A percentile compares a stretch with the other conserved stretches of the same genome.
These are phyloP conservation scores for Apostasia ramifera DNA, from an alignment of 106 monocot genomes.

Conservation along the genomic window DNA sequence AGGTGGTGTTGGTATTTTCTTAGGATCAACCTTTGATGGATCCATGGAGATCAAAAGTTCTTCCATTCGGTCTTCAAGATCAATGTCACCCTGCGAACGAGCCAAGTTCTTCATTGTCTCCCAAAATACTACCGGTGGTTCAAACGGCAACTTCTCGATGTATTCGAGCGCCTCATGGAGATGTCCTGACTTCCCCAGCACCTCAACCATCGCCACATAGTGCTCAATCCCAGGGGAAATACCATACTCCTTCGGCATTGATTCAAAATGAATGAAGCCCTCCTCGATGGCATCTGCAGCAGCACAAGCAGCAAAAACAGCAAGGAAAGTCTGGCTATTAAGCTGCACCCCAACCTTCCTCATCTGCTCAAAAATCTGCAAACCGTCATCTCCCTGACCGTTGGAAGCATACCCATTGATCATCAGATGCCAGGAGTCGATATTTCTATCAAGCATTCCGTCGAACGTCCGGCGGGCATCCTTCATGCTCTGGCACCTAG, in stretches of 20 bases:
- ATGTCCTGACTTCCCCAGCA: slow-evolving; percentile 78
- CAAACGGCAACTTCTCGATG: slow-evolving; percentile 64
- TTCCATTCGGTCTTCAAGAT: slow-evolving; percentile 65
- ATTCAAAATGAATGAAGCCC: slow-evolving; percentile 77
- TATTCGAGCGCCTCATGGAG: slow-evolving; percentile 70
- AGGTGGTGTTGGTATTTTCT: slow-evolving; percentile 46
- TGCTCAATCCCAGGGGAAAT: slow-evolving; percentile 63
- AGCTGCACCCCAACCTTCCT: slow-evolving; percentile 51
- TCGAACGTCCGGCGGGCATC: slow-evolving; percentile 76
- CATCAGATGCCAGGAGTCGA: slow-evolving; percentile 79
- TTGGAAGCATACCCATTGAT: slow-evolving; percentile 58
- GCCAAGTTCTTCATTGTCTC: slow-evolving; percentile 72
- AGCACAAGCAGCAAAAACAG: slow-evolving; percentile 63
- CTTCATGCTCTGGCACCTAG: slow-evolving; percentile 41
- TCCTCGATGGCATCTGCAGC: slow-evolving; percentile 78
- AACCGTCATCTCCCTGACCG: slow-evolving; percentile 74
- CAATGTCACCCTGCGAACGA: slow-evolving; percentile 66
- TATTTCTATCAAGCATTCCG: slow-evolving; percentile 63
- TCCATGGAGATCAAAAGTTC: slow-evolving; percentile 53
- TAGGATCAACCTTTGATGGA: slow-evolving; percentile 35
- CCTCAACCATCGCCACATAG: slow-evolving; percentile 69
- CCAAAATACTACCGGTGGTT: slow-evolving; percentile 44
- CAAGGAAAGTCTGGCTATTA: slow-evolving; percentile 37
- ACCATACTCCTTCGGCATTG: slow-evolving; percentile 69
- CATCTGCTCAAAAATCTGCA: slow-evolving; percentile 74